Evolutionary conservation across 768 basidiomycete species (phyloP), one percentile per base, ranked within the genome.

Genomic region (Tricholoma hemisulphureum): DNA sequence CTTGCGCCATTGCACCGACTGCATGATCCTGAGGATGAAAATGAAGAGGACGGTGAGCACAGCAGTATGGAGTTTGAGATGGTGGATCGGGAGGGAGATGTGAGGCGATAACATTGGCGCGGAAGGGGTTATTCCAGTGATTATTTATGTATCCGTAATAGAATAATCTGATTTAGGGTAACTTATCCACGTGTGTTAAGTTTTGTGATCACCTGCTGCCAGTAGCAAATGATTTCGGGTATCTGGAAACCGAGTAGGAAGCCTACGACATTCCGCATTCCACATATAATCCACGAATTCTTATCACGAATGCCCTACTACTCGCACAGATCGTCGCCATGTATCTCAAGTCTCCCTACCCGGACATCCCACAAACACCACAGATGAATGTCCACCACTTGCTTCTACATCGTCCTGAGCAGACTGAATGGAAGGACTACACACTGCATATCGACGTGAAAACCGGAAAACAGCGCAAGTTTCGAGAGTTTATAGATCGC

Each of bases 291-390:
- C 14, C 8, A 32, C 14, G 32, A 32, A 14, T 32, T 5, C 9
- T 32, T 32, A 32, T 20, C 18, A n/a, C n/a, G n/a, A n/a, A n/a
- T n/a, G 7, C n/a, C 16, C 37, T 39, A 2, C 37, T 39, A 20
- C 16, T 39, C 37, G n/a, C 9, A 18, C 37, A 14, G 5, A 32
- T 32, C 28, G 24, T 13, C n/a, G 32, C 51, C 58, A 87, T 88
- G 86, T 70, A 79, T 64, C 59, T 86, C 66, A 82, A 77, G 59
- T 89, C 88, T 3, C 71, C 74, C 31, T 88, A 75, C 61, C 84
- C 85, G 6, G 75, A 82, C 0, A 66, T 82, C 0, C 84, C 86
- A 11, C 52, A 73, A 0, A 55, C 77, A 3, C 80, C 83, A 2
- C 77, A 80, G 14, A 66, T 74, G 9, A 90, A 90, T 64, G 71